phyloP scores from a whole-genome alignment of 495 filamentous ascomycete species.

The Xylaria palmicola region DNA sequence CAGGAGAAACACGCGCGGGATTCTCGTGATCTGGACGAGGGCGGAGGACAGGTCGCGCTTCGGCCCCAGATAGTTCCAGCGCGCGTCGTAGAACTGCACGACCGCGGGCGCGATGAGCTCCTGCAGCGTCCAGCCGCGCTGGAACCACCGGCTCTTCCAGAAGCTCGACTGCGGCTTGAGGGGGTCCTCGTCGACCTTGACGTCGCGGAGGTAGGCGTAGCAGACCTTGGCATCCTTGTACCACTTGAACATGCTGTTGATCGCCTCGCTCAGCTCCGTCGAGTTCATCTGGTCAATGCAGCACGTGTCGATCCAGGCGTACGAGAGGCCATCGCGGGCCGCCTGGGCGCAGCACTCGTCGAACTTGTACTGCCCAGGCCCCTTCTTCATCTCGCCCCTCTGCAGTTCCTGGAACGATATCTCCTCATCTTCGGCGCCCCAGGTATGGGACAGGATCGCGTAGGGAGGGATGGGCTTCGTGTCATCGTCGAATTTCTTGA shows the following conservation, averaged over 20 bases:
- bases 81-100: not conserved
- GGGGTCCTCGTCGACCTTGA: not conserved
- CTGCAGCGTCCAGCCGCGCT: not conserved
- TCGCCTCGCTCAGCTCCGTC: slow-evolving; percentile 15
- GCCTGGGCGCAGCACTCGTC: slow-evolving; percentile 12
- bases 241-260: slow-evolving; percentile 36
- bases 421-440: slow-evolving; percentile 20
- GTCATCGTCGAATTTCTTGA: slow-evolving; percentile 12
- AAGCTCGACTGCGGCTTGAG: not conserved
- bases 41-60: not conserved
- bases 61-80: not conserved
- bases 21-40: not conserved
- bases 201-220: slow-evolving; percentile 10
- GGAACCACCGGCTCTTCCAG: not conserved
- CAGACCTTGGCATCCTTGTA: slow-evolving; percentile 3
- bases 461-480: slow-evolving; percentile 10
- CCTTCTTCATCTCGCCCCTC: not conserved
- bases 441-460: slow-evolving; percentile 30
- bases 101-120: not conserved
- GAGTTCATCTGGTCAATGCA: slow-evolving; percentile 10
- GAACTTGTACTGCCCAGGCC: not conserved
- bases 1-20: not conserved
- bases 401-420: slow-evolving; percentile 18
- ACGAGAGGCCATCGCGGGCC: slow-evolving; percentile 6
- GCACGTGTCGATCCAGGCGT: slow-evolving; percentile 5